Evolutionary conservation across 2,329 filamentous ascomycete genomes (phyloP).

Genomic region (Aspergillus costaricaensis): DNA sequence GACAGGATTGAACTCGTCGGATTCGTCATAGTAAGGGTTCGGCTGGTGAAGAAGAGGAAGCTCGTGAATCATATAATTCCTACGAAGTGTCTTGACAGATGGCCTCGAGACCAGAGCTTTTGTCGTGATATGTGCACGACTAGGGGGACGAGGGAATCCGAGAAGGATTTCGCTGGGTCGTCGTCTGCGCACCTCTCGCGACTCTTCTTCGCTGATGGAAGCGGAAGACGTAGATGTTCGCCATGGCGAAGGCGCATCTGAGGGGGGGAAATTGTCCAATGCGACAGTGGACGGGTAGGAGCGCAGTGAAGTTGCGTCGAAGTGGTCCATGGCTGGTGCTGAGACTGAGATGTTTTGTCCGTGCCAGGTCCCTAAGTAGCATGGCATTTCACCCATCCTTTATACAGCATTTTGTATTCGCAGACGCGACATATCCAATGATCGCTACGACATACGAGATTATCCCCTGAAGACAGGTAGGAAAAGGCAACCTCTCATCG

Average conservation of each 20-base stretch:
- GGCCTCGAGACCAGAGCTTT: constrained; percentile 18
- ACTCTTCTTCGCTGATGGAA: not conserved
- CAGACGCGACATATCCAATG: constrained; percentile 4
- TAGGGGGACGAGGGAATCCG: constrained; percentile 28
- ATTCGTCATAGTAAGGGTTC: constrained; percentile 27
- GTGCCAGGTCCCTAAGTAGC: not conserved
- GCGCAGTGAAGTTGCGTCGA: constrained; percentile 13
- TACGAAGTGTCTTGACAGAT: constrained; percentile 31
- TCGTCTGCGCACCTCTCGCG: not conserved
- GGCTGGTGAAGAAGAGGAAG: constrained; percentile 31
- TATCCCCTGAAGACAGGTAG: not conserved
- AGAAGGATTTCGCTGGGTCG: constrained; percentile 22
- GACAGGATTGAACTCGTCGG: constrained; percentile 31
- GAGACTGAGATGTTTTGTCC: not conserved
- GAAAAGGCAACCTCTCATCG: constrained; percentile 1
- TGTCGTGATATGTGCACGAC: constrained; percentile 15
- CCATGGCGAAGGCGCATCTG: not conserved
- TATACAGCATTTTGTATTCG: not conserved
- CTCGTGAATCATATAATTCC: constrained; percentile 29
- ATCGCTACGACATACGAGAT: not conserved
- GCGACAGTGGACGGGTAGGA: constrained; percentile 15
- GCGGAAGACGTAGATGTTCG: not conserved
- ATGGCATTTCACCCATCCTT: not conserved
- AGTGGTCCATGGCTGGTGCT: constrained; percentile 6
- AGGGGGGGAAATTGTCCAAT: constrained; percentile 5